A percentile compares a stretch with the other conserved stretches of the same genome.
Conservation (phyloP, 2,329 filamentous ascomycete genomes). For the Berkeleyomyces rouxiae region DNA sequence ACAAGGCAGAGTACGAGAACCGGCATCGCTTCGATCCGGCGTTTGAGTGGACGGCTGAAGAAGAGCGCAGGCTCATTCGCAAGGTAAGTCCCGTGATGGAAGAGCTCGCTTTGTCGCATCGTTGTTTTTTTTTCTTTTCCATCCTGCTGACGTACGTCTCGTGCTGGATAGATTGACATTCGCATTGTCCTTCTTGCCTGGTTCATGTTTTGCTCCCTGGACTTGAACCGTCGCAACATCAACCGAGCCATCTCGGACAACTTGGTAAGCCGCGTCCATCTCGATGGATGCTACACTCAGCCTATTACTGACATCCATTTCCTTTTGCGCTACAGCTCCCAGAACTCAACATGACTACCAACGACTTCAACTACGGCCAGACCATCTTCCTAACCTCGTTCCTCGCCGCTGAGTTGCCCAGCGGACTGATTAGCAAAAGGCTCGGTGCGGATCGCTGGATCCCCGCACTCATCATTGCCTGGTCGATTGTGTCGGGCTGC, state of each 20-base stretch:
- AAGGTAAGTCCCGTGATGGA: conserved; percentile 15
- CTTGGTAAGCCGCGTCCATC: conserved; percentile 18
- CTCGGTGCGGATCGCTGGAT: conserved; percentile 32
- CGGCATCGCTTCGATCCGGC: conserved; percentile 38
- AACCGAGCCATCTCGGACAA: conserved; percentile 27
- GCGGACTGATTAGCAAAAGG: conserved; percentile 33
- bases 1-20: conserved; percentile 41
- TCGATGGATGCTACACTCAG: conserved; percentile 9
- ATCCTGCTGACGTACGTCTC: background rate
- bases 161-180: conserved; percentile 10
- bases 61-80: conserved; percentile 29
- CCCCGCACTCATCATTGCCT: conserved; percentile 25
- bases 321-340: conserved; percentile 18
- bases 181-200: conserved; percentile 21
- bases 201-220: conserved; percentile 32
- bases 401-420: conserved; percentile 31
- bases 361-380: conserved; percentile 30
- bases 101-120: background rate
- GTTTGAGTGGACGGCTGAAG: conserved; percentile 28
- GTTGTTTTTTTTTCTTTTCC: background rate
- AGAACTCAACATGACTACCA: conserved; percentile 27
- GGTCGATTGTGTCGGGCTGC: conserved; percentile 25
- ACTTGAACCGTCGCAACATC: conserved; percentile 31
- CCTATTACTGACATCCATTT: background rate
- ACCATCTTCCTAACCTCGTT: conserved; percentile 29